phyloP scores from a whole-genome alignment of 2,329 filamentous ascomycete genomes.

The Thelonectria blattea region DNA sequence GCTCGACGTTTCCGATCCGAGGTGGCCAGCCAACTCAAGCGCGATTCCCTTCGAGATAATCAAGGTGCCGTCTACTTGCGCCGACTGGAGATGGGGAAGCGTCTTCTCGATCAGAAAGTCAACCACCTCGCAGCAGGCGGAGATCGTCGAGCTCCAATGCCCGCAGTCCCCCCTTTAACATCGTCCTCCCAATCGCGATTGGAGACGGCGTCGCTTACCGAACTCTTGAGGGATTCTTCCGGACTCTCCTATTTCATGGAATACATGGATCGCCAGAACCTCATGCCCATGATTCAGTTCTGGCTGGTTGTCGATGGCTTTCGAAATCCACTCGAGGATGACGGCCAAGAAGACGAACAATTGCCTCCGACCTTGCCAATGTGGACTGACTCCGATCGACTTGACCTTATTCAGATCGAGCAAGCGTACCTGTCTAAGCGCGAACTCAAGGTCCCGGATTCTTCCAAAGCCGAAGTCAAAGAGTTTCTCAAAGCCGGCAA shows the following conservation, averaged over 20 bases:
- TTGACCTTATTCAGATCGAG: slow-evolving; percentile 89
- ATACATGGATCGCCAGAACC: slow-evolving; percentile 90
- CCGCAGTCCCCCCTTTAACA: slow-evolving; percentile 32
- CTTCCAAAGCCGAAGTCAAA: slow-evolving; percentile 72
- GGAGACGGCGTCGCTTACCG: slow-evolving; percentile 77
- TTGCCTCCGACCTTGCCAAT: slow-evolving; percentile 65
- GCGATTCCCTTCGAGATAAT: slow-evolving; percentile 76
- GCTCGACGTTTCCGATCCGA: slow-evolving; percentile 91
- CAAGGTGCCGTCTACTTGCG: slow-evolving; percentile 88
- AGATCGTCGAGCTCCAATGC: slow-evolving; percentile 48
- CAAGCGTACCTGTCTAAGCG: slow-evolving; percentile 85
- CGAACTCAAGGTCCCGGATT: slow-evolving; percentile 78
- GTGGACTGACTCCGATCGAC: slow-evolving; percentile 84
- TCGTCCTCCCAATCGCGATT: slow-evolving; percentile 61
- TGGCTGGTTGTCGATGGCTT: slow-evolving; percentile 98
- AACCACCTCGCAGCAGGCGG: slow-evolving; percentile 76
- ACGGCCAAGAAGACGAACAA: slow-evolving; percentile 67
- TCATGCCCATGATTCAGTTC: slow-evolving; percentile 93
- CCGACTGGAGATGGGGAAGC: slow-evolving; percentile 88
- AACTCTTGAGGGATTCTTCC: slow-evolving; percentile 87
- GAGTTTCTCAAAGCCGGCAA: slow-evolving; percentile 81
- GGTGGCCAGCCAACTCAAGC: slow-evolving; percentile 88
- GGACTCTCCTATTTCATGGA: slow-evolving; percentile 99
- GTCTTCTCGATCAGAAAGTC: slow-evolving; percentile 88
- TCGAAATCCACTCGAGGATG: slow-evolving; percentile 88